Percentiles rank a stretch among this genome's conserved stretches.
Evolutionary conservation across 1,284 basidiomycete genomes (phyloP).

Genomic region (Sporisorium scitamineum): DNA sequence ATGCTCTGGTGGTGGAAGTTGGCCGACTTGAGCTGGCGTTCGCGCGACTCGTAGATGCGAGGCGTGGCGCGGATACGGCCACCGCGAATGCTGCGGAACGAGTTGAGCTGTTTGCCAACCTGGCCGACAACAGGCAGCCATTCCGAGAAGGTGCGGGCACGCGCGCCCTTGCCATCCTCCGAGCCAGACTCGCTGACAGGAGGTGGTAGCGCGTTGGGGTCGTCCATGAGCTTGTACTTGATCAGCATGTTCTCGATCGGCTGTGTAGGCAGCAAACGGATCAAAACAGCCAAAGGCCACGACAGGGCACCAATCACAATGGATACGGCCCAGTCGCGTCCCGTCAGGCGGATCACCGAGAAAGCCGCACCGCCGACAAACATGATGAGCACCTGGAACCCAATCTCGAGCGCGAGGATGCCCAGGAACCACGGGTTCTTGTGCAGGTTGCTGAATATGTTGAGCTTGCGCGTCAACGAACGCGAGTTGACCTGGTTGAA

Average conservation of each 20-base stretch:
- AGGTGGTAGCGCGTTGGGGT: slow-evolving; percentile 78
- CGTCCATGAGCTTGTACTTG: slow-evolving; percentile 76
- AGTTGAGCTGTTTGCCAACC: slow-evolving; percentile 69
- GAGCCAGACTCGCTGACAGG: slow-evolving; percentile 22
- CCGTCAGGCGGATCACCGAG: slow-evolving; percentile 81
- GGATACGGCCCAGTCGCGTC: slow-evolving; percentile 92
- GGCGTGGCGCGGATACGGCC: slow-evolving; percentile 79
- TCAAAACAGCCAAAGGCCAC: slow-evolving; percentile 85
- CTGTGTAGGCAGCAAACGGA: slow-evolving; percentile 83
- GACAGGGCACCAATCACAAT: slow-evolving; percentile 86
- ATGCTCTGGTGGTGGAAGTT: slow-evolving; percentile 77
- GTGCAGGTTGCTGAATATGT: slow-evolving; percentile 86
- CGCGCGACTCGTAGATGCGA: slow-evolving; percentile 65
- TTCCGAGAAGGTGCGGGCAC: slow-evolving; percentile 72
- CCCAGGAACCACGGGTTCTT: slow-evolving; percentile 86
- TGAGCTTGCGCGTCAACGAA: slow-evolving; percentile 84
- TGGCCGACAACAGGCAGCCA: slow-evolving; percentile 78
- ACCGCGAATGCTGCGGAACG: slow-evolving; percentile 70
- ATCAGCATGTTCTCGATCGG: slow-evolving; percentile 83
- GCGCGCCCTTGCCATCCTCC: slow-evolving; percentile 71
- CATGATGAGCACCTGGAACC: slow-evolving; percentile 86
- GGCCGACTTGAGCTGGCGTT: slow-evolving; percentile 61
- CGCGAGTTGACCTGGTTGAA: slow-evolving; percentile 91
- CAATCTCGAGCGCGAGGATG: slow-evolving; percentile 89
- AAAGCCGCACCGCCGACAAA: slow-evolving; percentile 92